These are phyloP conservation scores for Metrosideros polymorpha DNA, from an alignment of 441 rosid genomes.

Conservation along the genomic window DNA sequence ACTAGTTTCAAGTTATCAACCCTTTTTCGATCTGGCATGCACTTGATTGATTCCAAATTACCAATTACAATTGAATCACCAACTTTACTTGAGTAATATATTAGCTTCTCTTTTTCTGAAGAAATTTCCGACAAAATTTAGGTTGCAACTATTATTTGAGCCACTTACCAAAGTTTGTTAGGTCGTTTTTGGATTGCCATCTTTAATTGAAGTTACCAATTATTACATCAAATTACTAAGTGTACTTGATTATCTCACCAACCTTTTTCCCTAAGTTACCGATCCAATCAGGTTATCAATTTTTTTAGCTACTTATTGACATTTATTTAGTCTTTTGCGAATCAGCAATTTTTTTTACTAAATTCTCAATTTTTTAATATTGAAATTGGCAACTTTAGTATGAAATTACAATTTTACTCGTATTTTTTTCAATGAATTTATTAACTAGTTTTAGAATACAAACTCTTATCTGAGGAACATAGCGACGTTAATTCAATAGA, in stretches of 20 bases:
- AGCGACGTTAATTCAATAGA: background rate
- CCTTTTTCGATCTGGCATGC: background rate
- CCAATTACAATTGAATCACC: background rate
- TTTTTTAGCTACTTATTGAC: background rate
- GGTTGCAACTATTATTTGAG: background rate
- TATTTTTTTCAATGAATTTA: background rate
- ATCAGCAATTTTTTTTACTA: background rate
- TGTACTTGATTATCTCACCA: background rate
- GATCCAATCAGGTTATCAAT: background rate
- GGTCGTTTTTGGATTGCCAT: background rate
- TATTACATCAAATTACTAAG: background rate
- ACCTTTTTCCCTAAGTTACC: background rate
- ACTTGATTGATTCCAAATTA: background rate
- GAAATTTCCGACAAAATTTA: background rate
- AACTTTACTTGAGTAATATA: background rate
- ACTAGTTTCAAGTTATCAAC: background rate
- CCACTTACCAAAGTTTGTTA: background rate
- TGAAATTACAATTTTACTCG: background rate
- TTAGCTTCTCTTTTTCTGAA: background rate
- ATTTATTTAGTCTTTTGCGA: background rate
- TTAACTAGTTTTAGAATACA: background rate
- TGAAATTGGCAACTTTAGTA: background rate
- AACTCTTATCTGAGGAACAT: background rate
- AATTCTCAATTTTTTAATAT: background rate
- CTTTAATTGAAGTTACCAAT: background rate